Base-by-base conservation (phyloP, 2,329 filamentous ascomycete genomes). In the Monosporascus sp. region DNA sequence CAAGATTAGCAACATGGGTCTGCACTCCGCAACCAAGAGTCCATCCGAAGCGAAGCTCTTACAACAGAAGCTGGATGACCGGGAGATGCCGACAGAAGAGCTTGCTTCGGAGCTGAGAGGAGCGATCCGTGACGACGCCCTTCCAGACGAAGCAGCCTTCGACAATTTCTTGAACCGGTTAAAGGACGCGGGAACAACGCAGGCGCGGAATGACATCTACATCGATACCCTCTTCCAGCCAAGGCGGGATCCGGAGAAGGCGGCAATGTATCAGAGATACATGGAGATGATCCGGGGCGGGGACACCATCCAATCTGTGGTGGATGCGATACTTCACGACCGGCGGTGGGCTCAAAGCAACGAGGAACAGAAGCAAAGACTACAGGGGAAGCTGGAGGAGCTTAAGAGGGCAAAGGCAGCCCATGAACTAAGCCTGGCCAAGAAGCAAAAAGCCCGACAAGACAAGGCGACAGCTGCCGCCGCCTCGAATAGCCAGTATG, bases 331-430 rank as follows among this genome's bases (percentile, higher is more conserved):
- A 48, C 58, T 63, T 45, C 66, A 64, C 38, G 71, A 73, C 48
- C 66, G 66, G n/a, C 62, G 66, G 49, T 48, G 62, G 46, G 53
- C 59, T 46, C 60, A 63, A 47, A 57, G 58, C 41, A 57, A 62
- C 43, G 51, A 73, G 43, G 71, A 76, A 14, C 70, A 74, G 43
- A 68, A 64, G 31, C 71, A 74, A 53, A 59, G 60, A 52, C 61
- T 67, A 8, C 60, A 65, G 36, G 64, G 64, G 50, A 71, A 75
- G 9, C 64, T 80, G 3, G 74, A 77, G 52, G 77, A 79, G 60
- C 69, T 80, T 4, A 71, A 70, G 19, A 69, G 77, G 53, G 78
- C 77, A 27, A 77, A 74, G 61, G 74, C 71, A 54, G 76, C 76
- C 8, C 66, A 72, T 47, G 66, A 69, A 24, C 56, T 64, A 9